Evolutionary conservation across 1,139 yeast species (phyloP), one percentile per base, ranked within the genome.

Genomic region (Kodamaea plutei): DNA sequence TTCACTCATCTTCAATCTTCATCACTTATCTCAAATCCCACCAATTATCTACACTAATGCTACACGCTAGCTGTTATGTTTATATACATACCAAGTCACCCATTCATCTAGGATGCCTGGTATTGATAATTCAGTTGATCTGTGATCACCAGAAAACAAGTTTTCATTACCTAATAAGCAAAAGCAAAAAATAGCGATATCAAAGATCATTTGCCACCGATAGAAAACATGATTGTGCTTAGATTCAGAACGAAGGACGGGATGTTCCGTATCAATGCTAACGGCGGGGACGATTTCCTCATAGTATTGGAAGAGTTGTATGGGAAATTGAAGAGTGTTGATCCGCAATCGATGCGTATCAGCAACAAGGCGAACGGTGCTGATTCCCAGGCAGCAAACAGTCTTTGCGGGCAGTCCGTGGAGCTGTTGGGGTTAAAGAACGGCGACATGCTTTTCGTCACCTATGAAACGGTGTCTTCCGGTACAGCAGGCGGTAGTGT

Each of bases 211-310:
- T 17, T 9, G 20, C 20, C 20, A 17, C 20, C 20, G 8, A 17
- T 9, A n/a, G n/a, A n/a, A n/a, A 24, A 10, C 12, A 35, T 37
- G 38, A 31, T 39, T 40, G 44, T 62, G 36, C 52, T 91, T 35
- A 71, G 98, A 52, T 85, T 91, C 56, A 73, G 96, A 50, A 69
- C 91, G 22, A 84, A 76, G 45, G 84, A 84, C 47, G 97, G 97
- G 9, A 81, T 79, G 73, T 76, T 75, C 52, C 72, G 97, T 37
- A 69, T 84, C 26, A 55, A 60, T 23, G 76, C 76, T 14, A 76
- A 75, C 12, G 58, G 64, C 4, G 32, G 45, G 0, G 69, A 69
- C n/a, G 60, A 57, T 10, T 79, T 88, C 40, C 56, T 62, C 3
- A 48, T 52, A 1, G 75, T 79, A 1, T 44, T 79, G 15, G 69